Evolutionary conservation across 805 yeast genomes (phyloP), one percentile per base, ranked within the genome.

Genomic region (Ogataea philodendri): DNA sequence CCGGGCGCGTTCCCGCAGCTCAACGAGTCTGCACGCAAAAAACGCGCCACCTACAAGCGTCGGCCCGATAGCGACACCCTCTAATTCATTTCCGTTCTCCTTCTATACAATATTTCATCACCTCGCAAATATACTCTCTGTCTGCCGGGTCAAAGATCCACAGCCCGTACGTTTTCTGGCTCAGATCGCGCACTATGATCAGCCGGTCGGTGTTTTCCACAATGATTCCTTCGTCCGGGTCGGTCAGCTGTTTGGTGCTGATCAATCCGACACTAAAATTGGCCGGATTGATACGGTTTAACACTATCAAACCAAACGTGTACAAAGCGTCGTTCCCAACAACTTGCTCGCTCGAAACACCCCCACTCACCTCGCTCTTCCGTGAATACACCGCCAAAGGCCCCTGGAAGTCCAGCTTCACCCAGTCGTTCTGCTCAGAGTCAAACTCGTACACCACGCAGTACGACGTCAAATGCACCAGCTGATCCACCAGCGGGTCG

Each of bases 101-200:
- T 15, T 53, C 59, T 23, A 49, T 43, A 43, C 63, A 59, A 32
- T 44, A 59, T 26, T 51, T 46, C 19, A 59, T 34, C 15, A 59
- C 37, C 36, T 78, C 74, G 48, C 65, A 74, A 26, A 84, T 62
- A 47, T 74, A 73, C 28, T 70, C 70, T 56, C 90, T 67, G 51
- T 83, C 89, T 6, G 70, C 74, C 28, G 72, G 78, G 37, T 82
- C 77, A 52, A 81, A 84, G 14, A 84, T 69, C 93, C 93, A 84
- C 30, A 84, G 62, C 1, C 94, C 94, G 55, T 71, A 84, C 9
- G 83, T 80, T 28, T 81, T 84, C 15, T 83, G 87, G 32, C 73
- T 63, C 32, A 80, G 62, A 50, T 78, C 80, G 54, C 78, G 78
- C 14, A 84, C 72, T 36, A 84, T 84, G 25, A 84, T 74, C 53